These are phyloP conservation scores for Isochrysis galbana DNA, from an alignment of 78 protist species.

Conservation along the genomic window DNA sequence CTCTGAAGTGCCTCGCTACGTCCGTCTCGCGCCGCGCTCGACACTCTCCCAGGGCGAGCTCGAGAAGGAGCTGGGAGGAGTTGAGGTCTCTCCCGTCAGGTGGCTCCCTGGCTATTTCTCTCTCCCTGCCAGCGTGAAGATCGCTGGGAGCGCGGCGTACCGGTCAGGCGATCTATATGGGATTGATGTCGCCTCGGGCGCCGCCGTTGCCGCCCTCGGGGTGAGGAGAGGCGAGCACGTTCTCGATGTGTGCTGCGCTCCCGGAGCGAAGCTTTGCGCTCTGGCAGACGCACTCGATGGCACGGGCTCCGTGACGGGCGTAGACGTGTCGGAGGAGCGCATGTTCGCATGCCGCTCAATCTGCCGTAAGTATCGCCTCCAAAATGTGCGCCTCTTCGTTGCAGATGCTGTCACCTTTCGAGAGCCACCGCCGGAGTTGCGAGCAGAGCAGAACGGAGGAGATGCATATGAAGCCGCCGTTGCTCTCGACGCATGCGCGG, in stretches of 20 bases:
- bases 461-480: too few species aligned
- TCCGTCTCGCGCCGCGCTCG: not conserved
- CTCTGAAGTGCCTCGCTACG: not conserved
- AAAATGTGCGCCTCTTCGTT: constrained; percentile 26
- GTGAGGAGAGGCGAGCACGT: constrained; percentile 58
- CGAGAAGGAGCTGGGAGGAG: not conserved
- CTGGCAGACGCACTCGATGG: constrained; percentile 44
- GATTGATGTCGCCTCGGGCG: constrained; percentile 70
- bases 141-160: not conserved
- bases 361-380: not conserved
- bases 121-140: not conserved
- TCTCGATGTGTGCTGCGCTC: constrained; percentile 78
- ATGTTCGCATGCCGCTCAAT: constrained; percentile 1
- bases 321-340: constrained; percentile 31
- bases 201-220: constrained; percentile 61
- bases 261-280: constrained; percentile 68
- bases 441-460: too few species aligned
- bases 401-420: not conserved
- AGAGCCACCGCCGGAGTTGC: not conserved
- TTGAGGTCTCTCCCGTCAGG: not conserved
- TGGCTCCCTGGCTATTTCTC: constrained; percentile 4
- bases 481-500: too few species aligned
- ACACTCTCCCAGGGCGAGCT: not conserved
- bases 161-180: constrained; percentile 53
- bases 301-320: constrained; percentile 54